phyloP scores from a whole-genome alignment of 2,329 filamentous ascomycete species.

The Fusarium abutilonis region DNA sequence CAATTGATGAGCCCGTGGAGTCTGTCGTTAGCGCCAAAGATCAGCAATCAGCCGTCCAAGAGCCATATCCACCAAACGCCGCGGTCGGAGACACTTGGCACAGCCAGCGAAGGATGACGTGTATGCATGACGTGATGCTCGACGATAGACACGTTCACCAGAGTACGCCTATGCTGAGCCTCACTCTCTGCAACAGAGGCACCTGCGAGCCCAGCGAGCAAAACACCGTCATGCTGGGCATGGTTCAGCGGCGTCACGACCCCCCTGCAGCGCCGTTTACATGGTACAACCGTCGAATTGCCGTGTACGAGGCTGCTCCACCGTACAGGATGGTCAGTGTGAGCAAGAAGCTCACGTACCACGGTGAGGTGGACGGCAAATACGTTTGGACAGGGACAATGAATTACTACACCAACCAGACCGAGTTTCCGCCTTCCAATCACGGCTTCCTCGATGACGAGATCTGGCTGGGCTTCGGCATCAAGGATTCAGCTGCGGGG shows the following conservation, averaged over 20 bases:
- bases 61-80: conserved; percentile 21
- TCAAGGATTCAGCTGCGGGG: conserved; percentile 35
- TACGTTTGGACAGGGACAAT: conserved; percentile 39
- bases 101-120: conserved; percentile 11
- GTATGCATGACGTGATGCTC: conserved; percentile 35
- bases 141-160: conserved; percentile 33
- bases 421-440: conserved; percentile 18
- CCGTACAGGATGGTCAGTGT: conserved; percentile 40
- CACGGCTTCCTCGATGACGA: conserved; percentile 39
- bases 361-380: conserved; percentile 31
- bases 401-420: conserved; percentile 31
- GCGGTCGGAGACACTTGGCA: conserved; percentile 29
- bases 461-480: conserved; percentile 40
- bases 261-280: conserved; percentile 6
- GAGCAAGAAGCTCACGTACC: conserved; percentile 38
- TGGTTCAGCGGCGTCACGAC: conserved; percentile 36
- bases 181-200: conserved; percentile 37
- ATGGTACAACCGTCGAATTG: conserved; percentile 39
- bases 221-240: conserved; percentile 38
- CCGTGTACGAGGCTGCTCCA: conserved; percentile 27
- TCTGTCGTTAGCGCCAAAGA: conserved; percentile 4
- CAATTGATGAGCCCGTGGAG: conserved; percentile 19
- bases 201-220: conserved; percentile 24
- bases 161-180: conserved; percentile 37
- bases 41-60: conserved; percentile 26